phyloP scores from a whole-genome alignment of 345 rosid genomes.

The Nephelium lappaceum region DNA sequence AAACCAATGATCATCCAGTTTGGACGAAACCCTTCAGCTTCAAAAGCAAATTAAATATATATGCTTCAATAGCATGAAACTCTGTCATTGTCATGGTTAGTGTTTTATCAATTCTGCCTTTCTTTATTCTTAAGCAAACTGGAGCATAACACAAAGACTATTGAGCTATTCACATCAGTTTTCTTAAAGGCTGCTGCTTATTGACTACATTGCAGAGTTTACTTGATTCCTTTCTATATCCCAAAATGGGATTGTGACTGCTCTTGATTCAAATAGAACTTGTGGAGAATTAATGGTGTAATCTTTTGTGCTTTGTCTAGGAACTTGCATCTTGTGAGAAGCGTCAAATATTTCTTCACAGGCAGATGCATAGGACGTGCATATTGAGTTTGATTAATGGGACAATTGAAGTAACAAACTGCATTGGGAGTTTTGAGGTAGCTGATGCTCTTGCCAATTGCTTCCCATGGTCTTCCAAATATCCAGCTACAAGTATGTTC shows the following conservation, averaged over 20 bases:
- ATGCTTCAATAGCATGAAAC: background rate
- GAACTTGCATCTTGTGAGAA: background rate
- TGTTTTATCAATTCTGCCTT: background rate
- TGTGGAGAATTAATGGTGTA: background rate
- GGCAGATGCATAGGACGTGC: background rate
- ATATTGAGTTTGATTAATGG: background rate
- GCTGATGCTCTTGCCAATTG: background rate
- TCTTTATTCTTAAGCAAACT: conserved; percentile 5
- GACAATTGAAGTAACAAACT: background rate
- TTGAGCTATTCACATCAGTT: background rate
- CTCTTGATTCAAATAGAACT: background rate
- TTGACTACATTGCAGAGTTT: background rate
- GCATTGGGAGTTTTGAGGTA: background rate
- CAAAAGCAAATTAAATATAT: conserved; percentile 43
- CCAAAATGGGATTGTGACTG: background rate
- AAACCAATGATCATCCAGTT: conserved; percentile 96
- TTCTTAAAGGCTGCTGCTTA: background rate
- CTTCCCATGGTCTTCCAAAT: background rate
- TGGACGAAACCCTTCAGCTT: conserved; percentile 65
- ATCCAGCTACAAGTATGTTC: background rate
- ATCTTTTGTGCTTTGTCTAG: background rate
- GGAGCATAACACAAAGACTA: background rate
- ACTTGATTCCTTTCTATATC: background rate
- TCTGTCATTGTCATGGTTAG: conserved; percentile 19
- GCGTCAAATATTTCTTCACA: background rate